phyloP scores from a whole-genome alignment of 2,329 filamentous ascomycete species.

The Periconia macrospinosa region DNA sequence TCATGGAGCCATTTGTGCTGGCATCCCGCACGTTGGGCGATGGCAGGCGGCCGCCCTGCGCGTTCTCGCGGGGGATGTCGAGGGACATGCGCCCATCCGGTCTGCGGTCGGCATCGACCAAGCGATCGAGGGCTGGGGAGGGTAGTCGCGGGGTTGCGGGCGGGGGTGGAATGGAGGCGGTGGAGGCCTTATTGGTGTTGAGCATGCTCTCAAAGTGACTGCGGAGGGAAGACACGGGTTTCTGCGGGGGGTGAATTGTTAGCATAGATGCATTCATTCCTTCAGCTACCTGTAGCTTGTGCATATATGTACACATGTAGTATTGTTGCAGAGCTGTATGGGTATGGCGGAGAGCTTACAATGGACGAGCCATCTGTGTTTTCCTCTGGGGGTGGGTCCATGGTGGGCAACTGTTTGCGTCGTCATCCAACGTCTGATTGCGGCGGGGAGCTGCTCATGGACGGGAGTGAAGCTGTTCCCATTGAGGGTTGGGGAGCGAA shows the following conservation, averaged over 20 bases:
- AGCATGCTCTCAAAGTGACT: constrained; percentile 81
- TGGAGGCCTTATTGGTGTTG: constrained; percentile 37
- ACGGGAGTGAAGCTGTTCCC: constrained; percentile 27
- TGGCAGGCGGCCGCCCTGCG: constrained; percentile 15
- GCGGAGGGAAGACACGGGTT: constrained; percentile 78
- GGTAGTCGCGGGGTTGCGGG: constrained; percentile 22
- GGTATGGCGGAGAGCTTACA: constrained; percentile 53
- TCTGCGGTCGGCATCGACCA: constrained; percentile 34
- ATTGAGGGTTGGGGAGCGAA: constrained; percentile 30
- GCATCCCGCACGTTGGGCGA: constrained; percentile 40
- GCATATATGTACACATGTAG: not conserved
- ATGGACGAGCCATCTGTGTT: constrained; percentile 77
- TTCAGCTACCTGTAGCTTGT: not conserved
- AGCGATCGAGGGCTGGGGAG: constrained; percentile 31
- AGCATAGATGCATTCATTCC: not conserved
- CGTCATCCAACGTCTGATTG: constrained; percentile 39
- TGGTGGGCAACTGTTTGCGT: constrained; percentile 22
- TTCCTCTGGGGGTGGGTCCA: constrained; percentile 48
- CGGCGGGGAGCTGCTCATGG: constrained; percentile 36
- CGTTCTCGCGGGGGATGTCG: constrained; percentile 43
- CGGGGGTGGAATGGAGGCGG: not conserved
- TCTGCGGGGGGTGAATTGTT: constrained; percentile 49
- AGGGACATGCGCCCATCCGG: constrained; percentile 43
- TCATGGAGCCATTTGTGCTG: constrained; percentile 30
- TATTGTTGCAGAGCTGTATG: too few species aligned